A percentile compares a stretch with the other conserved stretches of the same genome.
Conservation (phyloP, 495 filamentous ascomycete genomes). For the Penicillium ochrochloron region DNA sequence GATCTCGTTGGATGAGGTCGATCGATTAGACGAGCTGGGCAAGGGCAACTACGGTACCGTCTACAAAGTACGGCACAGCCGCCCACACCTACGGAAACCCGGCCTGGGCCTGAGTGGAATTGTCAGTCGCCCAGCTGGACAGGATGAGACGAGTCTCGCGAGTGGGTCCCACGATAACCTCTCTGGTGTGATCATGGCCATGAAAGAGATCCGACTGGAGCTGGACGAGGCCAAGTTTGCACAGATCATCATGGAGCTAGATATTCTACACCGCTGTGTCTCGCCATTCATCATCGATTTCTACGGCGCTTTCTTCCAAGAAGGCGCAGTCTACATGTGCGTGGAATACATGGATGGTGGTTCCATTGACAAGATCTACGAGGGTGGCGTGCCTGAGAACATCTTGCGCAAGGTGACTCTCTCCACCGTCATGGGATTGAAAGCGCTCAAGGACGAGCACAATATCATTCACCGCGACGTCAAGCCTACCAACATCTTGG, state of each 20-base stretch:
- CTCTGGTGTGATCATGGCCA: conserved; percentile 88
- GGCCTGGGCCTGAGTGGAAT: conserved; percentile 75
- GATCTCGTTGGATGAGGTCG: conserved; percentile 95
- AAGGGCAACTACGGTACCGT: conserved; percentile 99
- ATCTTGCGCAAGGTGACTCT: conserved; percentile 90
- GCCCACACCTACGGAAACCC: conserved; percentile 76
- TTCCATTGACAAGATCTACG: conserved; percentile 96
- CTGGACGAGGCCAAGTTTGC: conserved; percentile 95
- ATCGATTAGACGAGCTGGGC: conserved; percentile 91
- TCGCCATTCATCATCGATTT: conserved; percentile 98
- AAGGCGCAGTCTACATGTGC: conserved; percentile 98
- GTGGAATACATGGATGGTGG: conserved; percentile 99
- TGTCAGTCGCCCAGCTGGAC: conserved; percentile 43
- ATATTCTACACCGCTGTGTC: conserved; percentile 92
- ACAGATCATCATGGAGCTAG: conserved; percentile 97
- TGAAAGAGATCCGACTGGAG: conserved; percentile 99
- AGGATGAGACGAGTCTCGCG: conserved; percentile 33
- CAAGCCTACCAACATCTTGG: conserved; percentile 96
- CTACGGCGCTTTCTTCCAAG: conserved; percentile 98
- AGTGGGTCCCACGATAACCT: conserved; percentile 39
- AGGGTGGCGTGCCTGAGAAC: conserved; percentile 87
- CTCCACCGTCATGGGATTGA: conserved; percentile 90
- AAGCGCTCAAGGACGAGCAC: conserved; percentile 94
- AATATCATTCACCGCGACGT: conserved; percentile 99
- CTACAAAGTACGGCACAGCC: conserved; percentile 89